Evolutionary conservation across 371 early-diverging fungal genomes (phyloP), one percentile per base, ranked within the genome.

Genomic region (Mucor sp.): DNA sequence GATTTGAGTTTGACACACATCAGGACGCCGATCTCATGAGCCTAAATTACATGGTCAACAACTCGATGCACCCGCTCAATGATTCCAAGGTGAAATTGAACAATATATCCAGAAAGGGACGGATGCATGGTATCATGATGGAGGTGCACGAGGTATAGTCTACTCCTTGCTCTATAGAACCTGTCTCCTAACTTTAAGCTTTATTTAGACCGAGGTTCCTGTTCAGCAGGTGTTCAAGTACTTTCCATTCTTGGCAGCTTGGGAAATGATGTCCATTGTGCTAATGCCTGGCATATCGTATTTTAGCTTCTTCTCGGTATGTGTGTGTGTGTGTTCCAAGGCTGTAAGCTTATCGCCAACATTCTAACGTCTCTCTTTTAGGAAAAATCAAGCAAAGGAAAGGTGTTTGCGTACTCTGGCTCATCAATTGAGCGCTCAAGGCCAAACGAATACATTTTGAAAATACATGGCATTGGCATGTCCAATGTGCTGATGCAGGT

Each of bases 181-280:
- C 23, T 23, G 21, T 44, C 62, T 44, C 30, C 44, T 30, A 50
- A 39, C 6, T 19, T 14, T 6, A 30, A n/a, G 47, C 33, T 33
- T 9, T 27, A 23, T 44, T 41, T 58, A 81, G 76, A 72, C 73
- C 1, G 69, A 76, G 15, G 76, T 85, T 74, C 84, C 86, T 2
- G 66, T 87, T 19, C 84, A 83, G 58, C 71, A 75, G 30, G 73
- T 77, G 7, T 74, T 75, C 50, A 74, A 75, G 9, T 87, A 80
- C 56, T 72, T 85, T 21, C 82, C 84, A 7, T 82, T 78, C 62
- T 58, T 87, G 6, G 74, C 86, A 15, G 83, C 77, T 11, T 87
- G 88, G 88, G 77, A 83, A 32, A 87, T 86, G 88, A 77, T 79
- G 44, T 74, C 82, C 11, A 67, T 87, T 11, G 72, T 84, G 23